Percentiles rank a stretch among this genome's conserved stretches.
Conservation (phyloP, 352 stramenopile genomes). For the Blastocystis sp. region DNA sequence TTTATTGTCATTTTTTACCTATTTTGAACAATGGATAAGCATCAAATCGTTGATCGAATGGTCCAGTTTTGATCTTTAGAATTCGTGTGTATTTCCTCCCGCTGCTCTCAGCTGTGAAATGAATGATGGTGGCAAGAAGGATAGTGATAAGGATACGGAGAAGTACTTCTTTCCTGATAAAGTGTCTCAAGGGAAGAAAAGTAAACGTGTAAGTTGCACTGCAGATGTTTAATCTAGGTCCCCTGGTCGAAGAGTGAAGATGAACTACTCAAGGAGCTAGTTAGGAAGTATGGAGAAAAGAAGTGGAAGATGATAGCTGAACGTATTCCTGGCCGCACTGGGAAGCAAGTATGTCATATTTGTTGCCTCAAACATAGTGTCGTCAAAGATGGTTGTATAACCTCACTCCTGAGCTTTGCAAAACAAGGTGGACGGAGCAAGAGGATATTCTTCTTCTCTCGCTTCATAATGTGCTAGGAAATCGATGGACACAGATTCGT, state of each 20-base stretch:
- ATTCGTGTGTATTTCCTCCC: neutral
- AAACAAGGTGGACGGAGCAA: conserved; percentile 80
- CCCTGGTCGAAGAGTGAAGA: conserved; percentile 77
- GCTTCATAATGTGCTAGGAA: conserved; percentile 74
- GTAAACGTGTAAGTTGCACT: neutral
- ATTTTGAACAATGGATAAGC: neutral
- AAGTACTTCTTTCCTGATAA: neutral
- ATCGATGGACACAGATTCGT: conserved; percentile 83
- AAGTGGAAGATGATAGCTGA: conserved; percentile 80
- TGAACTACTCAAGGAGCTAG: conserved; percentile 73
- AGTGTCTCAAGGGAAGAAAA: neutral
- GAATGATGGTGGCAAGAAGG: neutral
- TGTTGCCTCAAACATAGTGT: conserved; percentile 65
- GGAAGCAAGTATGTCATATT: conserved; percentile 75
- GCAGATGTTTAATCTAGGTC: neutral
- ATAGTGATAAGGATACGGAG: neutral
- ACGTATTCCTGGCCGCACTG: conserved; percentile 73
- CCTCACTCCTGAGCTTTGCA: conserved; percentile 68
- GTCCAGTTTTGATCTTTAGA: neutral
- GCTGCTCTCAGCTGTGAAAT: neutral
- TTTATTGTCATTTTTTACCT: conserved; percentile 10
- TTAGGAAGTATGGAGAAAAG: conserved; percentile 77
- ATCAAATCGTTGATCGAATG: neutral
- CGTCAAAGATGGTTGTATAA: conserved; percentile 78
- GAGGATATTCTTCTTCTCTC: conserved; percentile 79